Conservation (phyloP, 202 grass and related monocot species). For the Tripidium arundinaceum region DNA sequence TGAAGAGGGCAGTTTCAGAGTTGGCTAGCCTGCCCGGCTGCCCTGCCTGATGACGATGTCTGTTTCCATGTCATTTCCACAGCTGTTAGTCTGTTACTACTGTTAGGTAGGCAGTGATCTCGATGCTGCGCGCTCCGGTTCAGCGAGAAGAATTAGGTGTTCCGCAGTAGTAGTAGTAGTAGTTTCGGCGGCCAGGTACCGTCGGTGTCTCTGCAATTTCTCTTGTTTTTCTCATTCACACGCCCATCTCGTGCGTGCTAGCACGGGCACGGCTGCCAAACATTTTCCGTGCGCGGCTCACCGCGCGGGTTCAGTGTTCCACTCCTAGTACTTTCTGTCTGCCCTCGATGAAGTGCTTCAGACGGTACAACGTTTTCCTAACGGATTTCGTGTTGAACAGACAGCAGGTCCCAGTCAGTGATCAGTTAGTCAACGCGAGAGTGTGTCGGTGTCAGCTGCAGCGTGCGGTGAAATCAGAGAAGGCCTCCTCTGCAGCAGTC, state of each 20-base stretch:
- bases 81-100: not conserved
- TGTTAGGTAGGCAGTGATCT: conserved; percentile 9
- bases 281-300: not conserved
- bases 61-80: not conserved
- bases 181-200: not conserved
- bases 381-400: not conserved
- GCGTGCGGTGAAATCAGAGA: not conserved
- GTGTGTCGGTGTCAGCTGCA: not conserved
- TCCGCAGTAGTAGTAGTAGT: not conserved
- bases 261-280: not conserved
- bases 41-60: not conserved
- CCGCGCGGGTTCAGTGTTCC: not conserved
- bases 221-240: not conserved
- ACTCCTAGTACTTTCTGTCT: not conserved
- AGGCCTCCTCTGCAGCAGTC: not conserved
- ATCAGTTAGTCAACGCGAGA: not conserved
- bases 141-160: not conserved
- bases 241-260: conserved; percentile 3
- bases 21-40: not conserved
- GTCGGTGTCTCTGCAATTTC: not conserved
- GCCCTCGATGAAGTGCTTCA: not conserved
- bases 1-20: not conserved
- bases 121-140: not conserved
- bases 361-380: not conserved
- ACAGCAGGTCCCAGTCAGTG: not conserved